phyloP scores from a whole-genome alignment of 164 flowering plant species.

The Tetrastigma voinierianum region DNA sequence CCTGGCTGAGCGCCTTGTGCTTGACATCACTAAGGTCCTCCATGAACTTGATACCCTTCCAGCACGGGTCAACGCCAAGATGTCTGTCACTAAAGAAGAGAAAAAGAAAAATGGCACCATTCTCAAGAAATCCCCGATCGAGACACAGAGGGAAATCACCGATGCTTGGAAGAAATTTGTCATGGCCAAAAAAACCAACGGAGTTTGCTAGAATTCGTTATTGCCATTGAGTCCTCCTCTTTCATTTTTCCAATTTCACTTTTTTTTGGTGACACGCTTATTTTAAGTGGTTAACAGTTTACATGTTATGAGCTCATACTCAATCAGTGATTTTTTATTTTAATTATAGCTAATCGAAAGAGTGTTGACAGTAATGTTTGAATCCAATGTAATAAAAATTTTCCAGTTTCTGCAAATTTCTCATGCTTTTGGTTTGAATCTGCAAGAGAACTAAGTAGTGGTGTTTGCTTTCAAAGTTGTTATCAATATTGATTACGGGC shows the following conservation, averaged over 20 bases:
- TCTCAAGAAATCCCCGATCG: constrained; percentile 23
- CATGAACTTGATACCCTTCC: constrained; percentile 53
- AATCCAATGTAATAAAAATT: no score
- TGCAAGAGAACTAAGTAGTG: no score
- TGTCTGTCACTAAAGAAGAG: background rate
- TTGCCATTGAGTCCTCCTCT: background rate
- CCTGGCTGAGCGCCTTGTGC: constrained; percentile 63
- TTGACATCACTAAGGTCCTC: constrained; percentile 52
- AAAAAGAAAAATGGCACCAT: constrained; percentile 6
- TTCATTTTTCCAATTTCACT: background rate
- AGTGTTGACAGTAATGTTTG: no score
- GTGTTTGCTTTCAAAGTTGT: no score
- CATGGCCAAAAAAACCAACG: constrained; percentile 29
- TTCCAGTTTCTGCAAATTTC: no score
- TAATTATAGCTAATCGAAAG: no score
- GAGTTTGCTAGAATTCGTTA: constrained; percentile 31
- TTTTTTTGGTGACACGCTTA: no score
- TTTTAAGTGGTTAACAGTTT: no score
- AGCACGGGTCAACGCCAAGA: constrained; percentile 16
- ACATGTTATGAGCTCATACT: no score
- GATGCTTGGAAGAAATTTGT: constrained; percentile 53
- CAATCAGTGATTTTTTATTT: no score
- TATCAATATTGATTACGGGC: no score
- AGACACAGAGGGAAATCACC: constrained; percentile 51
- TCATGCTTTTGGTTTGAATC: no score